phyloP scores from a whole-genome alignment of 164 flowering plant genomes.

The Magnolia changhungtana region DNA sequence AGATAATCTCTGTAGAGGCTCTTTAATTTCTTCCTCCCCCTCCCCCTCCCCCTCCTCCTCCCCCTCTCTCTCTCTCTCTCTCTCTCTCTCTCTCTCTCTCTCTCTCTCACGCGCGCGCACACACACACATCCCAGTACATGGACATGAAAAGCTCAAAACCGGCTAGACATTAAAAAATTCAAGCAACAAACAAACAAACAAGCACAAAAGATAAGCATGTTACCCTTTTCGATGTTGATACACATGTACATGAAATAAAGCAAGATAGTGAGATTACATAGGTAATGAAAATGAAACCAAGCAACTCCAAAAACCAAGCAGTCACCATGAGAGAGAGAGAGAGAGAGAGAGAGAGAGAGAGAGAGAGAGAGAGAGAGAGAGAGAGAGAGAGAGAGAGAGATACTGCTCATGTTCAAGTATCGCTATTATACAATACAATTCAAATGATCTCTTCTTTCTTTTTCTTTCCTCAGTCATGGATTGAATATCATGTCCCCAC shows the following conservation, averaged over 20 bases:
- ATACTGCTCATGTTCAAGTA: not conserved
- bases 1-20: too few species aligned
- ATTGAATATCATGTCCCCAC: constrained; percentile 64
- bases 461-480: constrained; percentile 29
- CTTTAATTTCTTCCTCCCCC: too few species aligned
- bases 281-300: not conserved
- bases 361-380: not conserved
- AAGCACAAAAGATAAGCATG: not conserved
- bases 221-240: not conserved
- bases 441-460: not conserved
- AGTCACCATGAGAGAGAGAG: not conserved
- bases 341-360: not conserved
- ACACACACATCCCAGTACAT: not conserved
- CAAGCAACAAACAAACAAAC: not conserved
- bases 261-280: not conserved
- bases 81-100: too few species aligned
- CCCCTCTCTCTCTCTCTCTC: too few species aligned
- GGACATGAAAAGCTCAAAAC: not conserved
- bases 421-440: constrained; percentile 2
- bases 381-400: not conserved
- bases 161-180: not conserved
- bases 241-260: not conserved
- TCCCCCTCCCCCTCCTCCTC: too few species aligned
- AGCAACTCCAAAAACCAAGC: not conserved
- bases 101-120: not conserved